These are phyloP conservation scores for Apiotrichum gracile DNA, from an alignment of 1,284 basidiomycete species.

Conservation along the genomic window DNA sequence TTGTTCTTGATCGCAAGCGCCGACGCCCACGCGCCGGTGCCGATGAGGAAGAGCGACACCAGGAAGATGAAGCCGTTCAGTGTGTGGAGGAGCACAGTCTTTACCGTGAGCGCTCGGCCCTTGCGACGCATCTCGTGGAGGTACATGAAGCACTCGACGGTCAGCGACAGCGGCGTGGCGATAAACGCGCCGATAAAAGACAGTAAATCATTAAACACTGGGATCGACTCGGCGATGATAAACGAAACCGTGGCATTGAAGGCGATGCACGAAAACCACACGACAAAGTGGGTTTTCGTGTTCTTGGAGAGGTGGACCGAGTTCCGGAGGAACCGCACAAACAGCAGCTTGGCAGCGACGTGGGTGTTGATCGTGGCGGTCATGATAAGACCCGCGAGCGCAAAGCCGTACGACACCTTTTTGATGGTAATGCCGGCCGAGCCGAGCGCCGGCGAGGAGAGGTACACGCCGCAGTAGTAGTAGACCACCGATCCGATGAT, in stretches of 20 bases:
- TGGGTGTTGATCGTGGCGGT: slow-evolving; percentile 31
- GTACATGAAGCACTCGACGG: slow-evolving; percentile 27
- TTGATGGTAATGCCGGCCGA: slow-evolving; percentile 43
- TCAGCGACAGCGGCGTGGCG: slow-evolving; percentile 14
- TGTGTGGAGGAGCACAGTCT: slow-evolving; percentile 16
- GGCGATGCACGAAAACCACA: slow-evolving; percentile 52
- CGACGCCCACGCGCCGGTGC: slow-evolving; percentile 26
- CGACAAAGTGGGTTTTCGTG: slow-evolving; percentile 55
- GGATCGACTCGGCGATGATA: slow-evolving; percentile 19
- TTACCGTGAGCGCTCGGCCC: slow-evolving; percentile 1
- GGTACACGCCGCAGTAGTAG: slow-evolving; percentile 9
- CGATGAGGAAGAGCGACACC: slow-evolving; percentile 28
- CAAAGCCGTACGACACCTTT: slow-evolving; percentile 37
- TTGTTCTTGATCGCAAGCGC: slow-evolving; percentile 19
- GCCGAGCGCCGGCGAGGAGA: slow-evolving; percentile 36
- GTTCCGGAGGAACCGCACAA: slow-evolving; percentile 58
- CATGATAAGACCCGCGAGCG: slow-evolving; percentile 34
- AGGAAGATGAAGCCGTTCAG: slow-evolving; percentile 26
- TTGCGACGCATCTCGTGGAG: slow-evolving; percentile 18
- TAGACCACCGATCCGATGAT: slow-evolving; percentile 10
- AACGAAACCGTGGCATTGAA: slow-evolving; percentile 7
- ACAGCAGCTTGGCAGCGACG: slow-evolving; percentile 56
- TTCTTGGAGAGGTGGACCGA: slow-evolving; percentile 56
- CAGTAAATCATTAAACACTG: slow-evolving; percentile 23
- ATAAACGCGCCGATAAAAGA: slow-evolving; percentile 24